Percentiles rank a stretch among this genome's conserved stretches.
These are phyloP conservation scores for Wickerhamomyces hampshirensis DNA, from an alignment of 805 yeast species.

Conservation along the genomic window DNA sequence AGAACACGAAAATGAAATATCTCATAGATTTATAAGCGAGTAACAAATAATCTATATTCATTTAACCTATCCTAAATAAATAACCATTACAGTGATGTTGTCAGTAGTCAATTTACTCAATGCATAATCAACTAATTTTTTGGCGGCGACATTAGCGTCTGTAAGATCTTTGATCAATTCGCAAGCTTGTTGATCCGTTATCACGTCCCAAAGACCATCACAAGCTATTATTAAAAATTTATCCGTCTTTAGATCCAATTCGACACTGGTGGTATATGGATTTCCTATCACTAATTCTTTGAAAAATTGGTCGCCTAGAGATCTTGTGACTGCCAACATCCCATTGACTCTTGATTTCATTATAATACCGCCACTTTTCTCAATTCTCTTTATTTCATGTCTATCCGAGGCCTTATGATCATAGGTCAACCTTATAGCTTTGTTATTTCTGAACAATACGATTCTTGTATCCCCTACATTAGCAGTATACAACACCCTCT, in stretches of 20 bases:
- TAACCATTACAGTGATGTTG: constrained; percentile 91
- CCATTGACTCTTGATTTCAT: constrained; percentile 94
- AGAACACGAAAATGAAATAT: too few relatives aligned
- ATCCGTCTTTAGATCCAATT: constrained; percentile 52
- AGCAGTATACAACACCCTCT: constrained; percentile 82
- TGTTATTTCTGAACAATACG: constrained; percentile 69
- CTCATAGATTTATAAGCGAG: too few relatives aligned
- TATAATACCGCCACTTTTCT: constrained; percentile 77
- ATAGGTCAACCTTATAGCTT: constrained; percentile 75
- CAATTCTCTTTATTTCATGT: constrained; percentile 71
- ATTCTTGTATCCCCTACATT: constrained; percentile 93
- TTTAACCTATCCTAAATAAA: constrained; percentile 28
- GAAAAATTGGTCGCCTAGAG: constrained; percentile 91
- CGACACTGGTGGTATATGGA: constrained; percentile 90
- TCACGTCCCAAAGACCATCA: constrained; percentile 96
- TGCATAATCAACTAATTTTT: constrained; percentile 65
- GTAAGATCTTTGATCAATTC: constrained; percentile 50
- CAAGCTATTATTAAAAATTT: constrained; percentile 87
- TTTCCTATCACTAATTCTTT: constrained; percentile 83
- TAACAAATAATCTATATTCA: not conserved
- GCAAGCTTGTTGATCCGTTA: constrained; percentile 80
- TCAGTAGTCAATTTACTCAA: constrained; percentile 79
- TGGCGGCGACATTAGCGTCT: constrained; percentile 65
- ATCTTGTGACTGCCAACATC: constrained; percentile 88
- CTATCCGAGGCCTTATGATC: constrained; percentile 91